These are phyloP conservation scores for Penicillium italicum DNA, from an alignment of 2,329 filamentous ascomycete genomes.

Conservation along the genomic window DNA sequence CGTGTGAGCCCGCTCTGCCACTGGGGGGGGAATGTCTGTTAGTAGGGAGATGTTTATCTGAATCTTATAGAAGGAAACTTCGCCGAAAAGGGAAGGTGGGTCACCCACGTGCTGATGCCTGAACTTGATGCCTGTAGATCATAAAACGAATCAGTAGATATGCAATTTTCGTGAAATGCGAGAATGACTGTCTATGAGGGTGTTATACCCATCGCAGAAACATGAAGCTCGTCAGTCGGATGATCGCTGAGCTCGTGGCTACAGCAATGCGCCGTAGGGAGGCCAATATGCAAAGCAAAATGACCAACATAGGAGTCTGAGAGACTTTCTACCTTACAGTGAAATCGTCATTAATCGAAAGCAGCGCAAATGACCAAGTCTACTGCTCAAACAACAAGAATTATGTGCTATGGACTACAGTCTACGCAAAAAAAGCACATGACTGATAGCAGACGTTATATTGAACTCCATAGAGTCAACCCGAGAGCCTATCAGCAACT, in stretches of 20 bases:
- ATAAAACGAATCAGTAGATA: constrained; percentile 37
- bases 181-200: not conserved
- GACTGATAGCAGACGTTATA: not conserved
- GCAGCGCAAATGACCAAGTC: not conserved
- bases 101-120: no score
- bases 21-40: not conserved
- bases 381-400: not conserved
- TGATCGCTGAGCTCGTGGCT: constrained; percentile 36
- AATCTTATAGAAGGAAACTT: not conserved
- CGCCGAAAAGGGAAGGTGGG: no score
- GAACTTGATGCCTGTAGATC: no score
- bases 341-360: not conserved
- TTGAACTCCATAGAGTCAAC: not conserved
- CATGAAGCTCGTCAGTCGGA: constrained; percentile 38
- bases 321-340: no score
- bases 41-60: no score
- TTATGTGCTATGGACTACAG: not conserved
- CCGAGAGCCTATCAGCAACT: constrained; percentile 4
- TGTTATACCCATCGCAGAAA: constrained; percentile 46
- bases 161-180: not conserved
- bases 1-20: not conserved
- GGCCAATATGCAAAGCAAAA: constrained; percentile 26
- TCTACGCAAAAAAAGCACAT: not conserved
- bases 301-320: no score
- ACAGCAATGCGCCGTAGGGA: constrained; percentile 31